phyloP scores from a whole-genome alignment of 2,329 filamentous ascomycete species.

The Aspergillus caelatus region DNA sequence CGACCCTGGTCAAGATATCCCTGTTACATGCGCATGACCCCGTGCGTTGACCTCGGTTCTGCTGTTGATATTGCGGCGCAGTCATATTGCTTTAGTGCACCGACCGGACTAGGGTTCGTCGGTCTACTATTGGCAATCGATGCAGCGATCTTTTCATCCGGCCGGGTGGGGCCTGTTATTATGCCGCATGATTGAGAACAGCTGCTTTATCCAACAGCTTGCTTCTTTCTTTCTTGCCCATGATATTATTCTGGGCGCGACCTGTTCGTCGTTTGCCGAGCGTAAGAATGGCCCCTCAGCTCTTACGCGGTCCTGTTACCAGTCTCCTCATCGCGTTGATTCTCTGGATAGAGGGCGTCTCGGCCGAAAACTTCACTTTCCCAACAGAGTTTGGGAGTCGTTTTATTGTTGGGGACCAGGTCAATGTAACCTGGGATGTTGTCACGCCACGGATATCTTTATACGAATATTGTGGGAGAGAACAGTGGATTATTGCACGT shows the following conservation, averaged over 20 bases:
- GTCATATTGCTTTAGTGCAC: not conserved
- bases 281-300: not conserved
- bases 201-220: not conserved
- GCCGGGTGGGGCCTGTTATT: not conserved
- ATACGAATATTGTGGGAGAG: not conserved
- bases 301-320: too few species aligned
- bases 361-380: conserved; percentile 6
- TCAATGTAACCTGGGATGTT: conserved; percentile 14
- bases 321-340: not conserved
- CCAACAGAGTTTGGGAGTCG: not conserved
- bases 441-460: conserved; percentile 9
- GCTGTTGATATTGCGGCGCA: not conserved
- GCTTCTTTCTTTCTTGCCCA: not conserved
- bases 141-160: not conserved
- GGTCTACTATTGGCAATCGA: not conserved
- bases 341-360: not conserved
- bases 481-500: not conserved
- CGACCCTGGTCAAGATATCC: not conserved
- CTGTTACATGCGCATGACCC: not conserved
- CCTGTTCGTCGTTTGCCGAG: not conserved
- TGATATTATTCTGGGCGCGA: not conserved
- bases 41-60: not conserved
- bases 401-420: conserved; percentile 9
- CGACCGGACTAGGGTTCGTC: not conserved
- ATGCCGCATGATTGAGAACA: not conserved